Base-by-base conservation (phyloP, 2,329 filamentous ascomycete genomes). In the Coniochaeta pulveracea region DNA sequence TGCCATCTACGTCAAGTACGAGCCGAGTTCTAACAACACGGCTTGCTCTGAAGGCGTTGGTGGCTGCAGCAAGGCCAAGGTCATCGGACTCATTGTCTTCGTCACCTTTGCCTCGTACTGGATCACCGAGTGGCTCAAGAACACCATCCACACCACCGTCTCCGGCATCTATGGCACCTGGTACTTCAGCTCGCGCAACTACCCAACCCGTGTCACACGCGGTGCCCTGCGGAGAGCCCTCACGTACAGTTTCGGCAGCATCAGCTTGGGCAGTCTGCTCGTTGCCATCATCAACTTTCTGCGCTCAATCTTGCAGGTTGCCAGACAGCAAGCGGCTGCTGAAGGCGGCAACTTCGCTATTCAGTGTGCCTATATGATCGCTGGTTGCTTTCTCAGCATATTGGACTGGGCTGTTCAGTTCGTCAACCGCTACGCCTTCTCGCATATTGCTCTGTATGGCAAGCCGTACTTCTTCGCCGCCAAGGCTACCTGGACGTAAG, bases 51-150 rank as follows among this genome's bases (percentile, higher is more conserved):
- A 57, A 14, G 63, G 63, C 10, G 69, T 57, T 3, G 75, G 75
- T 4, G 66, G 70, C 5, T 95, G 88, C 47, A 78, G 81, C 39
- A 66, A 63, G 5, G 84, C 65, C 33, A 89, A 79, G 43, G 83
- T 95, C 27, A 88, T 86, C 39, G 88, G 88, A 0, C 60, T 95
- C 19, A 63, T 93, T 5, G 83, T 80, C 12, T 95, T 93, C 52
- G 72, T 86, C 44, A 93, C 86, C 0, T 95, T 96, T 48, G 80
- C 86, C 34, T 84, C 79, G 58, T 95, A 93, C 60, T 96, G 89
- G 89, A 78, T 94, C 42, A 80, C 83, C 2, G 89, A 96, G 54
- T 89, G 82, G 70, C 62, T 95, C 46, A 95, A 95, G 63, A 94
- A 93, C 57, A 86, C 84, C 1, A 84, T 94, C 29, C 86, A 96